A percentile compares a stretch with the other conserved stretches of the same genome.
Conservation (phyloP, 2,329 filamentous ascomycete species). For the Trichoderma atrobrunneum region DNA sequence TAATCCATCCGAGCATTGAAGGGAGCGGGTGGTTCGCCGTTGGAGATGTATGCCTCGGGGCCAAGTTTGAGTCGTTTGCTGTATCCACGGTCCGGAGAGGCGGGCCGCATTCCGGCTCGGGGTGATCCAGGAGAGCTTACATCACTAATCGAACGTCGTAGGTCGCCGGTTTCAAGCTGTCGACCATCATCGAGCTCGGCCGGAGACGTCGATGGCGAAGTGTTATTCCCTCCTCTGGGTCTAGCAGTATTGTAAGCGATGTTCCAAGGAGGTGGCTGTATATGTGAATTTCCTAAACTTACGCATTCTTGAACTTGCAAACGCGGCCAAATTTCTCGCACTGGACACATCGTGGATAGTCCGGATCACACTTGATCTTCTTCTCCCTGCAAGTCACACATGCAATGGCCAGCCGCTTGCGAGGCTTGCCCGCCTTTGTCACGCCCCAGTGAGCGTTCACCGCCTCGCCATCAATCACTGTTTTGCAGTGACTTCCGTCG, state of each 20-base stretch:
- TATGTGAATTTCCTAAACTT: slow-evolving; percentile 43
- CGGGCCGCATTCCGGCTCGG: slow-evolving; percentile 35
- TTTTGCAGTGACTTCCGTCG: slow-evolving; percentile 78
- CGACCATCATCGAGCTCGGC: slow-evolving; percentile 48
- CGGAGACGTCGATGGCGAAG: slow-evolving; percentile 52
- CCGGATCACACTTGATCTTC: slow-evolving; percentile 96
- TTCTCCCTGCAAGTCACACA: slow-evolving; percentile 92
- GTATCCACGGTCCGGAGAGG: slow-evolving; percentile 36
- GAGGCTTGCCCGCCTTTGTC: slow-evolving; percentile 89
- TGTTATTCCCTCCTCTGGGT: slow-evolving; percentile 57
- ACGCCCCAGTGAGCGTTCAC: slow-evolving; percentile 93
- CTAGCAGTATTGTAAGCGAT: slow-evolving; percentile 32
- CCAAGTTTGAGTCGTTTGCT: slow-evolving; percentile 50
- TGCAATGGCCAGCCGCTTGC: slow-evolving; percentile 87
- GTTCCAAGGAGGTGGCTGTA: background rate
- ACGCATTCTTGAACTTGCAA: slow-evolving; percentile 86
- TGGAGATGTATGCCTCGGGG: slow-evolving; percentile 45
- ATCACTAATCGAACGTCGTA: slow-evolving; percentile 40
- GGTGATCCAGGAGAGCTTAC: slow-evolving; percentile 51
- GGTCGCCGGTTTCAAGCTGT: slow-evolving; percentile 38
- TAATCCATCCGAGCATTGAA: slow-evolving; percentile 36
- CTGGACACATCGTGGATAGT: slow-evolving; percentile 81
- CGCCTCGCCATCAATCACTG: slow-evolving; percentile 77
- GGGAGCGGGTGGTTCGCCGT: slow-evolving; percentile 32
- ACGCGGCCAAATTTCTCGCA: slow-evolving; percentile 86